A percentile compares a stretch with the other conserved stretches of the same genome.
These are phyloP conservation scores for Penicillium roqueforti DNA, from an alignment of 495 filamentous ascomycete species.

Conservation along the genomic window DNA sequence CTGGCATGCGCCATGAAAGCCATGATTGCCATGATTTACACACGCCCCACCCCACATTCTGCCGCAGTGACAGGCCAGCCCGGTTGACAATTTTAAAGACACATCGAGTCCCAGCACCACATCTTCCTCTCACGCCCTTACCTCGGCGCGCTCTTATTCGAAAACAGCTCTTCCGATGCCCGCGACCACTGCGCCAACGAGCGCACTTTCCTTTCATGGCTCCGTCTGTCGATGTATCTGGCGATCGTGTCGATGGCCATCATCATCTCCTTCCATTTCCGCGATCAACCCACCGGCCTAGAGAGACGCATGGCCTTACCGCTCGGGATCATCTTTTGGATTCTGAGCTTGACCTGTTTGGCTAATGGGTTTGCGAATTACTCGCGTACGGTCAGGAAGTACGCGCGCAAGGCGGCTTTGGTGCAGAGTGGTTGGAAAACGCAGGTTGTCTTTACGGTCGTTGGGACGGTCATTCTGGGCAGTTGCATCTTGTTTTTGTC, in stretches of 20 bases:
- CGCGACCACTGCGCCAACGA: constrained; percentile 60
- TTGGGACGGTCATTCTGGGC: constrained; percentile 75
- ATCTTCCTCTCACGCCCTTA: constrained; percentile 69
- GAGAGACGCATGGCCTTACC: constrained; percentile 78
- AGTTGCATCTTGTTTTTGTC: constrained; percentile 66
- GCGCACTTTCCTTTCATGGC: constrained; percentile 85
- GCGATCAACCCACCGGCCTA: constrained; percentile 58
- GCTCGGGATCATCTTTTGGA: constrained; percentile 85
- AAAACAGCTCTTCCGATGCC: constrained; percentile 83
- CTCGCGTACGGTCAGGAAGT: constrained; percentile 79
- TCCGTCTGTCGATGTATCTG: constrained; percentile 87
- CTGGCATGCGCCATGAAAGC: background rate
- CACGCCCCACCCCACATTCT: background rate
- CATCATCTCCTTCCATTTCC: constrained; percentile 87
- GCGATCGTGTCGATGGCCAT: constrained; percentile 85
- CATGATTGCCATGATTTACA: background rate
- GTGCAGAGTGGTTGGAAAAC: constrained; percentile 96
- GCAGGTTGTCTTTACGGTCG: constrained; percentile 68
- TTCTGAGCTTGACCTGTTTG: constrained; percentile 70
- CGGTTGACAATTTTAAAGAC: constrained; percentile 17
- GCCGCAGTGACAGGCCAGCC: background rate
- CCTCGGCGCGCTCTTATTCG: constrained; percentile 77
- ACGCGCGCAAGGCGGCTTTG: constrained; percentile 69
- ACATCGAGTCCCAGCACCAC: constrained; percentile 31
- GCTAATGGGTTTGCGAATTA: constrained; percentile 80